Evolutionary conservation across 2,329 filamentous ascomycete species (phyloP).

Genomic region (Rutstroemia sp.): DNA sequence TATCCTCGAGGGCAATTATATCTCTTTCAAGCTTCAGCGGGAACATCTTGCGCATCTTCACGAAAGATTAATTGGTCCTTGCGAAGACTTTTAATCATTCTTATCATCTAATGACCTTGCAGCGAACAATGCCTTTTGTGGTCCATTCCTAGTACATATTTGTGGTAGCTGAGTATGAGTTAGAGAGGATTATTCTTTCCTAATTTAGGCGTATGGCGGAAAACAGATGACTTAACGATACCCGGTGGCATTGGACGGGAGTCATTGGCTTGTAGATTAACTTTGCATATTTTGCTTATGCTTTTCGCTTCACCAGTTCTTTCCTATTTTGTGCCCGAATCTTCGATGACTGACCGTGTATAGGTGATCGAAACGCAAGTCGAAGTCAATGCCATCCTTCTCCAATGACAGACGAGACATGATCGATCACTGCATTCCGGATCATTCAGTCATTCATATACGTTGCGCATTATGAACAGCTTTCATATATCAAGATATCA

Average conservation of each 20-base stretch:
- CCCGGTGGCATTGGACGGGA: slow-evolving; percentile 1
- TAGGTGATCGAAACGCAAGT: slow-evolving; percentile 8
- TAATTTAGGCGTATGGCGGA: slow-evolving; percentile 1
- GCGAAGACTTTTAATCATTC: slow-evolving; percentile 5
- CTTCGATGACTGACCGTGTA: slow-evolving; percentile 2
- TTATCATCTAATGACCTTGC: not conserved
- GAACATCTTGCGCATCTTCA: slow-evolving; percentile 35
- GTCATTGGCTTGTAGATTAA: slow-evolving; percentile 6
- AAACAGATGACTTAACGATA: slow-evolving; percentile 1
- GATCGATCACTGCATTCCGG: slow-evolving; percentile 8
- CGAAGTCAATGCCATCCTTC: slow-evolving; percentile 6
- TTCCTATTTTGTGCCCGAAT: not conserved
- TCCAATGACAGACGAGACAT: slow-evolving; percentile 3
- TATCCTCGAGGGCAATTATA: slow-evolving; percentile 73
- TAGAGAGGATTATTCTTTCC: not conserved
- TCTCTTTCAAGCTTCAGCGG: slow-evolving; percentile 63
- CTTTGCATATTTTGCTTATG: not conserved
- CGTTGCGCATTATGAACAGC: not conserved
- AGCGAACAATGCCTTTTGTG: not conserved
- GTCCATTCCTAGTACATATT: not conserved
- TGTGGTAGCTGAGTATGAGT: not conserved
- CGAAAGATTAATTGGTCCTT: slow-evolving; percentile 21
- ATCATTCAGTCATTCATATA: not conserved
- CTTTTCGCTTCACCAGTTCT: not conserved
- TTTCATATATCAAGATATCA: not conserved